A percentile compares a stretch with the other conserved stretches of the same genome.
phyloP scores from a whole-genome alignment of 1,284 basidiomycete genomes.

The Ceratobasidium sp. region DNA sequence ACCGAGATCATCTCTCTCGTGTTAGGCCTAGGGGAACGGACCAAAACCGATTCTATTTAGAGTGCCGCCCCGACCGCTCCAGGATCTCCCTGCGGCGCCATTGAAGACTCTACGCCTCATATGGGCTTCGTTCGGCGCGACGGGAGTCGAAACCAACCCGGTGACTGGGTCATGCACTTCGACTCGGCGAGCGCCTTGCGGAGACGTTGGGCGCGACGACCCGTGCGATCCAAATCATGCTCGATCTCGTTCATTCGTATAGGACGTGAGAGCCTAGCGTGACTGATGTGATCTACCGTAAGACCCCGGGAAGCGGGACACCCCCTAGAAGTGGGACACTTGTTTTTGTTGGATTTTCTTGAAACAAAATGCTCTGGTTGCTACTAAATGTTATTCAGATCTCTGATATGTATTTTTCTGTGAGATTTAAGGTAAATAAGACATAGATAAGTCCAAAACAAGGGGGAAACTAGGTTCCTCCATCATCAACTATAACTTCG shows the following conservation, averaged over 20 bases:
- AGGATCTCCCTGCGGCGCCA: constrained; percentile 59
- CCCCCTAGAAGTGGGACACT: too few species aligned
- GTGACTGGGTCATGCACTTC: constrained; percentile 92
- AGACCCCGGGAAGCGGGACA: too few species aligned
- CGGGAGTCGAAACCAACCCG: constrained; percentile 85
- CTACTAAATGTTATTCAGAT: too few species aligned
- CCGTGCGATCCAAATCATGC: constrained; percentile 99
- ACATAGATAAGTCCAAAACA: too few species aligned
- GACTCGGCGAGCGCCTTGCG: constrained; percentile 61
- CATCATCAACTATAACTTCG: too few species aligned
- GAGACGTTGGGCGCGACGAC: constrained; percentile 89
- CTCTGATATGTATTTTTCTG: too few species aligned
- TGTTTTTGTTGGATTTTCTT: too few species aligned
- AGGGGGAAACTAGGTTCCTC: too few species aligned
- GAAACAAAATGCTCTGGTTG: too few species aligned
- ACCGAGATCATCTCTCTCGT: constrained; percentile 98
- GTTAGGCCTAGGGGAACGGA: constrained; percentile 77
- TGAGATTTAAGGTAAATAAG: too few species aligned
- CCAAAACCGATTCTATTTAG: constrained; percentile 54
- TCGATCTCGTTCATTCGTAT: constrained; percentile 99
- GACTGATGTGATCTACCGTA: constrained; percentile 99
- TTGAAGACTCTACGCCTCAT: constrained; percentile 55
- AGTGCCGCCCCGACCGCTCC: constrained; percentile 60
- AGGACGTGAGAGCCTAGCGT: constrained; percentile 92
- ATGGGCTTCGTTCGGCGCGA: constrained; percentile 84